Percentiles rank a stretch among this genome's conserved stretches.
Evolutionary conservation across 441 rosid genomes (phyloP).

Genomic region (Theobroma grandiflorum): DNA sequence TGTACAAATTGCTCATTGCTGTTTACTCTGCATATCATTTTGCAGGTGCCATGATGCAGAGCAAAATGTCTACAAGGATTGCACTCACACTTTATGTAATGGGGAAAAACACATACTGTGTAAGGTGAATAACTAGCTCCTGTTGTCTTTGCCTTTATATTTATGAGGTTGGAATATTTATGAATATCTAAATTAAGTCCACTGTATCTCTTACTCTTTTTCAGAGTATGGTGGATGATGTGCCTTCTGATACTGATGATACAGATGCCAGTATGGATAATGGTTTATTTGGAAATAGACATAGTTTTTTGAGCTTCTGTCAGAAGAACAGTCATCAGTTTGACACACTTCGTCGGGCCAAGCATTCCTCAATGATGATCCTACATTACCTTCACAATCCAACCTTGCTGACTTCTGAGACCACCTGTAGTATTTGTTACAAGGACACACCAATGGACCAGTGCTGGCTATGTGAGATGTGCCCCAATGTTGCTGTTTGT

Average conservation of each 20-base stretch:
- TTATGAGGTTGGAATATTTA: neutral
- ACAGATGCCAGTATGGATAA: constrained; percentile 49
- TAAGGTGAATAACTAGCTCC: constrained; percentile 51
- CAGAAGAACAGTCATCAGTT: constrained; percentile 63
- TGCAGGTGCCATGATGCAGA: constrained; percentile 66
- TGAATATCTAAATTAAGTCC: neutral
- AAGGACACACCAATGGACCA: constrained; percentile 39
- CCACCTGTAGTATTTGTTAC: constrained; percentile 50
- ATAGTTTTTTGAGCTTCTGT: constrained; percentile 61
- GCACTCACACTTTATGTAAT: constrained; percentile 38
- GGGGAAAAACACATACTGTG: constrained; percentile 61
- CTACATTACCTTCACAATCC: constrained; percentile 61
- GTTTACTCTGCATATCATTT: constrained; percentile 18
- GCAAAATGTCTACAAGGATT: constrained; percentile 35
- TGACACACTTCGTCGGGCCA: constrained; percentile 76
- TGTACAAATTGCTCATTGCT: neutral
- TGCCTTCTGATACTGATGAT: constrained; percentile 59
- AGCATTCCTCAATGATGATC: constrained; percentile 86
- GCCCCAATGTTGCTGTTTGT: constrained; percentile 47
- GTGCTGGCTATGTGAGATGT: constrained; percentile 49
- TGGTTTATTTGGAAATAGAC: constrained; percentile 63
- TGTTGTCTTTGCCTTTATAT: neutral
- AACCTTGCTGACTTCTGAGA: constrained; percentile 15
- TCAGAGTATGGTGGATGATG: constrained; percentile 54
- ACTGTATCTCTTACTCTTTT: constrained; percentile 15